phyloP scores from a whole-genome alignment of 176 grass and related monocot genomes.

The Carex littledalei region DNA sequence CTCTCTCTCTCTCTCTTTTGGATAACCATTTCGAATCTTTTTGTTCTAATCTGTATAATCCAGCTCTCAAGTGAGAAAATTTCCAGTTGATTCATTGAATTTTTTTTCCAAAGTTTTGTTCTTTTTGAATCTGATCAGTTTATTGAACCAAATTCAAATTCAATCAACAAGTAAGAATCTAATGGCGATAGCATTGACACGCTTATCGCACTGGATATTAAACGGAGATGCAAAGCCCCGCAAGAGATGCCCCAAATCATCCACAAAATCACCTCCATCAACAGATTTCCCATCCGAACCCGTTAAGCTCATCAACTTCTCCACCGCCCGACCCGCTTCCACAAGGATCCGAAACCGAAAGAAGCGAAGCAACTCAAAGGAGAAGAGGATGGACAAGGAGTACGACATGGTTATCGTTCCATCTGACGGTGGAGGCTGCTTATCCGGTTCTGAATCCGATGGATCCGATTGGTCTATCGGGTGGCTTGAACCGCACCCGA shows the following conservation, averaged over 20 bases:
- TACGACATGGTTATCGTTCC: constrained; percentile 72
- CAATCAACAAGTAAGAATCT: neutral
- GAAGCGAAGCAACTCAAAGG: constrained; percentile 6
- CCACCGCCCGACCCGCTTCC: neutral
- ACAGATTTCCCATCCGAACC: constrained; percentile 41
- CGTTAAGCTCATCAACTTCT: neutral
- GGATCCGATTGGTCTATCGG: constrained; percentile 78
- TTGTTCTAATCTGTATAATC: neutral
- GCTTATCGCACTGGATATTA: constrained; percentile 47
- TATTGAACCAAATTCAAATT: neutral
- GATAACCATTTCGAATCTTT: neutral
- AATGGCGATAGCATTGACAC: constrained; percentile 48
- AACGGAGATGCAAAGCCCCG: constrained; percentile 1
- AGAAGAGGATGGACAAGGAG: constrained; percentile 35
- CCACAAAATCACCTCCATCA: constrained; percentile 6
- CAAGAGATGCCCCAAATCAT: neutral
- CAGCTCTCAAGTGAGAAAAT: neutral
- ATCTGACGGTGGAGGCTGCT: constrained; percentile 37
- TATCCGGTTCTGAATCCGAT: constrained; percentile 55
- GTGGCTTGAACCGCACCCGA: constrained; percentile 61
- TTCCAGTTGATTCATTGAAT: neutral
- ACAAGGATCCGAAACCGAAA: constrained; percentile 26
- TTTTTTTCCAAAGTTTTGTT: neutral
- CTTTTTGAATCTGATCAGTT: neutral
- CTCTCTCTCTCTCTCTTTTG: neutral